Evolutionary conservation across 2,329 filamentous ascomycete genomes (phyloP).

Genomic region (Scortechinia acanthostroma): DNA sequence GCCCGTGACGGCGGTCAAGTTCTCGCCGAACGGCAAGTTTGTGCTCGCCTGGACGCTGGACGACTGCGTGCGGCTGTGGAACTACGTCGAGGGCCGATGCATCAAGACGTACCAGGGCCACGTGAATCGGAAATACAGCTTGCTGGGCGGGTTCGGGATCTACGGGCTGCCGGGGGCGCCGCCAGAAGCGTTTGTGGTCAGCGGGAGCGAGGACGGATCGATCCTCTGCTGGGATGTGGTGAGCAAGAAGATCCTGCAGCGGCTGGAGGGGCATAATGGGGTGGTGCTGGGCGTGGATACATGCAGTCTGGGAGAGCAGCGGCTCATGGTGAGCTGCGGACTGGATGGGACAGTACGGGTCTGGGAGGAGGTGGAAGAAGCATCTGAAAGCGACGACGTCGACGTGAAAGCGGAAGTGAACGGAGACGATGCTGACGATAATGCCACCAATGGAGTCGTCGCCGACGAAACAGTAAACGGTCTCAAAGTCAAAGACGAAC

Average conservation of each 20-base stretch:
- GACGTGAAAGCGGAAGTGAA: background rate
- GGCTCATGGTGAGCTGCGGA: background rate
- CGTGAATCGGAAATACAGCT: slow-evolving; percentile 72
- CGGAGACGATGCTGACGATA: background rate
- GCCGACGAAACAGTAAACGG: background rate
- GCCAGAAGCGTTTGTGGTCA: slow-evolving; percentile 55
- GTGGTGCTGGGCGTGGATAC: slow-evolving; percentile 64
- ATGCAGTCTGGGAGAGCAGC: slow-evolving; percentile 10
- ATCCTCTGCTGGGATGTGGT: slow-evolving; percentile 86
- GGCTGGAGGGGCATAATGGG: slow-evolving; percentile 42
- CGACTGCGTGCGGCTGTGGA: slow-evolving; percentile 84
- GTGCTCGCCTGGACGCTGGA: slow-evolving; percentile 89
- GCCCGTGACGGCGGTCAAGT: slow-evolving; percentile 79
- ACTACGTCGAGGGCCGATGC: slow-evolving; percentile 83
- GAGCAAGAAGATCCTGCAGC: slow-evolving; percentile 76
- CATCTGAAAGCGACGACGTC: background rate
- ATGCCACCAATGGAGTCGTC: background rate
- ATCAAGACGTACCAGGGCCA: slow-evolving; percentile 98
- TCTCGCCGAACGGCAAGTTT: slow-evolving; percentile 88
- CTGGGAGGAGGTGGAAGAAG: background rate
- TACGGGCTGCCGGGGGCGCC: slow-evolving; percentile 33
- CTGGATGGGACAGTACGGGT: background rate
- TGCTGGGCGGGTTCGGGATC: slow-evolving; percentile 77
- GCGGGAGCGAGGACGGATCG: slow-evolving; percentile 80
- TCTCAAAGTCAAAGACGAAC: background rate